Conservation (phyloP, 768 basidiomycete genomes). For the Chalciporus piperatus region DNA sequence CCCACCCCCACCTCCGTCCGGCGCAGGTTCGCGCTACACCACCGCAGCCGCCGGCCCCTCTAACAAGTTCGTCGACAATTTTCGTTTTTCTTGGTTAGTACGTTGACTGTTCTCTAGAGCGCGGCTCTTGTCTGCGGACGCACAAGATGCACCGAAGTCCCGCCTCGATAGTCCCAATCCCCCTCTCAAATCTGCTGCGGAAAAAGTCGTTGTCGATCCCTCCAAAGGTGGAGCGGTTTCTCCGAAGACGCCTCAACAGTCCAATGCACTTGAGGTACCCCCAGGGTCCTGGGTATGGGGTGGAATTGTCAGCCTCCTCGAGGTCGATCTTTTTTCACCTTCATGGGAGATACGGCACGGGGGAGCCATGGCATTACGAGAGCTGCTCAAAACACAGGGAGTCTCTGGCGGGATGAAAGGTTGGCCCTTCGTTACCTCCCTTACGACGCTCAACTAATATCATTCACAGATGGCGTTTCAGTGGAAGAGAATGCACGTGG, state of each 20-base stretch:
- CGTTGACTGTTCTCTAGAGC: slow-evolving; percentile 43
- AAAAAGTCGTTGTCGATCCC: slow-evolving; percentile 77
- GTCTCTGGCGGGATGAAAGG: slow-evolving; percentile 80
- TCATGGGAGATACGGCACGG: slow-evolving; percentile 96
- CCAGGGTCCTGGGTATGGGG: slow-evolving; percentile 86
- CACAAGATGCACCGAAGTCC: slow-evolving; percentile 47
- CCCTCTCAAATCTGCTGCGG: slow-evolving; percentile 39
- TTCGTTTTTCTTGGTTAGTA: neutral
- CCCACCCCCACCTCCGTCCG: slow-evolving; percentile 57
- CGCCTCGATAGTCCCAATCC: slow-evolving; percentile 58
- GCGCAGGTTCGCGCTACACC: slow-evolving; percentile 58
- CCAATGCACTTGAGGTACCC: slow-evolving; percentile 72
- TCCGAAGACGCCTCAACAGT: slow-evolving; percentile 72
- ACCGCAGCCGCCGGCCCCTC: slow-evolving; percentile 54
- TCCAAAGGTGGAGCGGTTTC: slow-evolving; percentile 82
- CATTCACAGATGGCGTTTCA: slow-evolving; percentile 47
- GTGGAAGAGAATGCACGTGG: slow-evolving; percentile 56
- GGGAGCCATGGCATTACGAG: slow-evolving; percentile 85
- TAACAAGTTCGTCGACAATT: slow-evolving; percentile 47
- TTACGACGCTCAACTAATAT: neutral
- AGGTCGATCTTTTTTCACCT: slow-evolving; percentile 79
- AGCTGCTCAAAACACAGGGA: slow-evolving; percentile 83
- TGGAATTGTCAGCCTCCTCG: slow-evolving; percentile 72
- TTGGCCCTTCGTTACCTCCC: slow-evolving; percentile 22
- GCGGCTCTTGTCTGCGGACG: slow-evolving; percentile 68